Evolutionary conservation across 2,329 filamentous ascomycete genomes (phyloP).

Genomic region (Aspergillus costaricaensis): DNA sequence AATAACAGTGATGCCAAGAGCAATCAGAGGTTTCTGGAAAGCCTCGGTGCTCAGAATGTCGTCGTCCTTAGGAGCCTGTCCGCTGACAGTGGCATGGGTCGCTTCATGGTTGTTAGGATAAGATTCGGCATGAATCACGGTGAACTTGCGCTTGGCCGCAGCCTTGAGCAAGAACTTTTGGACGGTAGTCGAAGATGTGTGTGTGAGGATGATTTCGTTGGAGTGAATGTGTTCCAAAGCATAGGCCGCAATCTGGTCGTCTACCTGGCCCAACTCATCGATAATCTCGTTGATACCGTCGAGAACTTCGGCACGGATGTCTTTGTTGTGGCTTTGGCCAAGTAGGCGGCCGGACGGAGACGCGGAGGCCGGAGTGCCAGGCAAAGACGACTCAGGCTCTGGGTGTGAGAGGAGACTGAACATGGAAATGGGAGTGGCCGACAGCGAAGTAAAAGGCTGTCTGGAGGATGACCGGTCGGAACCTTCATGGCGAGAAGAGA

Average conservation of each 20-base stretch:
- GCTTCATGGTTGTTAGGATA: constrained; percentile 68
- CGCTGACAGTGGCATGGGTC: constrained; percentile 64
- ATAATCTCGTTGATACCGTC: constrained; percentile 94
- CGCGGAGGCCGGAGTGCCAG: constrained; percentile 38
- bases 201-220: constrained; percentile 87
- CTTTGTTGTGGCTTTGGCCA: constrained; percentile 49
- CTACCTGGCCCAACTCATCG: constrained; percentile 89
- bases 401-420: constrained; percentile 82
- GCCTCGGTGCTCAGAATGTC: constrained; percentile 50
- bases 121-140: constrained; percentile 77
- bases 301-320: constrained; percentile 86
- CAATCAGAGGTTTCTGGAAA: constrained; percentile 75
- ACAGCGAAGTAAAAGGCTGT: constrained; percentile 63
- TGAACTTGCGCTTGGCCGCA: constrained; percentile 87
- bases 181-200: constrained; percentile 82
- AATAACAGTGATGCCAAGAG: constrained; percentile 78
- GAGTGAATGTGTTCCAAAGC: constrained; percentile 91
- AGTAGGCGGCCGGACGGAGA: constrained; percentile 38
- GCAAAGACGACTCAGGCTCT: constrained; percentile 47
- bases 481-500: constrained; percentile 32
- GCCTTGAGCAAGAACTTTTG: constrained; percentile 88
- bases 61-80: constrained; percentile 52
- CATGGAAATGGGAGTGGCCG: constrained; percentile 67
- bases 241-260: constrained; percentile 87
- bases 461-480: constrained; percentile 46